These are phyloP conservation scores for Filobasidium wieringae DNA, from an alignment of 768 basidiomycete genomes.

Conservation along the genomic window DNA sequence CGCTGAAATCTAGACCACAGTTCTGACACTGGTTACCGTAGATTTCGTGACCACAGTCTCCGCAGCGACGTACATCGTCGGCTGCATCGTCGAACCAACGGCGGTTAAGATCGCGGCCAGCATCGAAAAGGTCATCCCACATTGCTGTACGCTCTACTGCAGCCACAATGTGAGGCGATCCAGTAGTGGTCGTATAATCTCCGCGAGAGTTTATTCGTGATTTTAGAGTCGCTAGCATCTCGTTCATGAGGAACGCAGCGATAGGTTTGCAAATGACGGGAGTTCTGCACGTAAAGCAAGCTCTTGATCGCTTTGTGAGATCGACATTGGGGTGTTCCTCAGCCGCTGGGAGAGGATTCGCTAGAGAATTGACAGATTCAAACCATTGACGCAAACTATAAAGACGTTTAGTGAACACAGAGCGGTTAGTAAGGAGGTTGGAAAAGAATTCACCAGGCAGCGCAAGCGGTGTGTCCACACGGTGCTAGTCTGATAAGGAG, in stretches of 20 bases:
- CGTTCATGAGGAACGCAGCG: constrained; percentile 4
- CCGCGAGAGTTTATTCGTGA: neutral
- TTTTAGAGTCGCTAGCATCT: constrained; percentile 2
- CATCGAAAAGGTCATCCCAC: constrained; percentile 10
- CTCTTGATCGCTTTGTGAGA: neutral
- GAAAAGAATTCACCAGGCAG: neutral
- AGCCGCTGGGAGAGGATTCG: neutral
- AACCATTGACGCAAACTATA: constrained; percentile 13
- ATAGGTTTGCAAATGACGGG: constrained; percentile 8
- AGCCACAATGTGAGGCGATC: neutral
- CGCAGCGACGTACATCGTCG: constrained; percentile 10
- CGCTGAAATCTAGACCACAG: constrained; percentile 12
- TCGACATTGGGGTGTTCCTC: neutral
- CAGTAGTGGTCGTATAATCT: neutral
- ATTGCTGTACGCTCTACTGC: constrained; percentile 1
- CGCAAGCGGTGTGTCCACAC: constrained; percentile 16
- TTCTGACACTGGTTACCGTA: constrained; percentile 1
- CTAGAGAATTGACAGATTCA: constrained; percentile 8
- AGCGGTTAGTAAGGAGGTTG: too few species aligned
- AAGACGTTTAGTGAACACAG: neutral
- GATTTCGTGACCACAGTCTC: constrained; percentile 8
- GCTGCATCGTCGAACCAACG: constrained; percentile 7
- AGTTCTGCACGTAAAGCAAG: constrained; percentile 12
- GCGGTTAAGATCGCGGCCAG: neutral
- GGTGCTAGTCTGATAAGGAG: constrained; percentile 7